Base-by-base conservation (phyloP, 495 filamentous ascomycete genomes). In the Tirmania nivea region DNA sequence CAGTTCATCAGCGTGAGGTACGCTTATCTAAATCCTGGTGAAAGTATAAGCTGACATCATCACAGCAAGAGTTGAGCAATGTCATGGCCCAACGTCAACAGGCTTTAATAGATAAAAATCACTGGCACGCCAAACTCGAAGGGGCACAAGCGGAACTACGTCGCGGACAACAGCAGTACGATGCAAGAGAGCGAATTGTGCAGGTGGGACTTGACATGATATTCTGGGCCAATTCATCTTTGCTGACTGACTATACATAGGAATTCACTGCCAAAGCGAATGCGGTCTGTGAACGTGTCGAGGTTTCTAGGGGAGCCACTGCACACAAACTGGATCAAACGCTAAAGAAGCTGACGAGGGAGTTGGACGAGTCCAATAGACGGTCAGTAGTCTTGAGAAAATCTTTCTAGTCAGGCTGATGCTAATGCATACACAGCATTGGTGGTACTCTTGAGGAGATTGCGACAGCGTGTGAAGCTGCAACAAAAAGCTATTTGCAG, bases 361-460 rank as follows among this genome's bases (percentile, higher is more conserved):
- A 60, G 49, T 55, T 31, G 25, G 25, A 31, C 7, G 25, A 31
- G 25, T 31, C 2, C 25, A 31, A 31, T 31, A 3, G 25, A 31
- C 25, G 25, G 25, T 31, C 25, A 31, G 25, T 31, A 31, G 25
- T 31, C 1, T 31, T 31, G 25, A 31, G 25, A 31, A 31, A 31
- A 31, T 31, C 2, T 7, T 3, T 31, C 7, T 31, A 31, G 25
- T 31, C 2, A 31, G 25, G 25, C 7, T 31, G 25, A 31, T 31
- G 17, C 52, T 57, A 50, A 51, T 48, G 39, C 35, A 39, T 1
- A 37, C 20, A 35, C 58, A 80, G 76, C 53, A 62, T 80, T 51
- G 86, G 88, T 34, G 84, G 77, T 39, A 71, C 74, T 11, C 76
- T 80, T 19, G 73, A 82, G 50, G 69, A 86, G 57, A 77, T 92